phyloP scores from a whole-genome alignment of 2,329 filamentous ascomycete genomes.

The Dactylella cylindrospora region DNA sequence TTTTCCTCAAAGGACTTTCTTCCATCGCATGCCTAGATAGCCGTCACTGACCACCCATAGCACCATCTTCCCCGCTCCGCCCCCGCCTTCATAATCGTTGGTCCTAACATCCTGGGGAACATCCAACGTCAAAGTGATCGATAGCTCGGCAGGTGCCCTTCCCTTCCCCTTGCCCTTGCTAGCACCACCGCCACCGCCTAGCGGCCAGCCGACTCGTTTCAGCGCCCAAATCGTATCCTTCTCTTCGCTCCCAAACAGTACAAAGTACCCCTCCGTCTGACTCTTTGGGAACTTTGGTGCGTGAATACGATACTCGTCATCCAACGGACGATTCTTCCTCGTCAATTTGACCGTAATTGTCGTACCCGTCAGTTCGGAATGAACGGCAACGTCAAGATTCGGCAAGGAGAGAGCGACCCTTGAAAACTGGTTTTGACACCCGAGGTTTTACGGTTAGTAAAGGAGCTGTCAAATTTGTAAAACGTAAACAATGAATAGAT shows the following conservation, averaged over 20 bases:
- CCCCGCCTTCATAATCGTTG: slow-evolving; percentile 48
- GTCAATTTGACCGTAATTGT: slow-evolving; percentile 66
- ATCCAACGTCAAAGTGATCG: slow-evolving; percentile 28
- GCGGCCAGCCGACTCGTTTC: slow-evolving; percentile 77
- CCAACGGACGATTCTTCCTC: slow-evolving; percentile 66
- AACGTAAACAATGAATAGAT: too few relatives aligned
- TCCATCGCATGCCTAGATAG: slow-evolving; percentile 75
- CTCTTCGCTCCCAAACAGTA: slow-evolving; percentile 68
- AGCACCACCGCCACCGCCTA: slow-evolving; percentile 46
- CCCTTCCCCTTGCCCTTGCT: slow-evolving; percentile 46
- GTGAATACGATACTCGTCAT: slow-evolving; percentile 73
- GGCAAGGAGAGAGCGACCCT: slow-evolving; percentile 70
- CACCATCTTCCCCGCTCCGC: slow-evolving; percentile 65
- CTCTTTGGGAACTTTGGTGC: slow-evolving; percentile 90
- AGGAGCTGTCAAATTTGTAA: too few relatives aligned
- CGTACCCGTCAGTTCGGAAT: slow-evolving; percentile 61
- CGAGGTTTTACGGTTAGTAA: too few relatives aligned
- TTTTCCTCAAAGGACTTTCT: slow-evolving; percentile 51
- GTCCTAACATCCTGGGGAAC: slow-evolving; percentile 55
- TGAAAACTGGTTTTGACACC: slow-evolving; percentile 55
- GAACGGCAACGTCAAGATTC: slow-evolving; percentile 64
- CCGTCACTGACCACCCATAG: slow-evolving; percentile 80
- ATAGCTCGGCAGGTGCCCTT: slow-evolving; percentile 59
- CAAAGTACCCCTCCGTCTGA: slow-evolving; percentile 91
- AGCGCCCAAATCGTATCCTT: slow-evolving; percentile 79